phyloP scores from a whole-genome alignment of 768 basidiomycete genomes.

The Tulasnella sp. region DNA sequence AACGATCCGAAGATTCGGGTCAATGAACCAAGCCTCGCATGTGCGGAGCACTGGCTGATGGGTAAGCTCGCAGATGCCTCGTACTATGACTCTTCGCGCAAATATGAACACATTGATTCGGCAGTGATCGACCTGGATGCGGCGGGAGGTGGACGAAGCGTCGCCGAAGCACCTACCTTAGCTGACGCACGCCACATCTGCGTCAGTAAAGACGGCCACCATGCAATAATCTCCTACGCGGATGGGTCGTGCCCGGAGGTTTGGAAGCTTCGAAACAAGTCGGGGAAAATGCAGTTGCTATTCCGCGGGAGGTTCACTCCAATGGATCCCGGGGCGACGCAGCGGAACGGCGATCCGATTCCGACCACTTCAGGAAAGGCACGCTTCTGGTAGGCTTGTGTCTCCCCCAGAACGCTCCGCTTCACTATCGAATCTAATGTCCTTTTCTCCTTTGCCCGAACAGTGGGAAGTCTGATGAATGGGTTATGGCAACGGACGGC shows the following conservation, averaged over 20 bases:
- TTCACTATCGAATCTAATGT: too few species aligned
- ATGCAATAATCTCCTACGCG: constrained; percentile 72
- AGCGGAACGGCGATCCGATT: constrained; percentile 64
- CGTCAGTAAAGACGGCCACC: constrained; percentile 55
- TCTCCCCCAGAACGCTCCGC: too few species aligned
- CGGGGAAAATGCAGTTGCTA: neutral
- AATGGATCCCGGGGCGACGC: constrained; percentile 63
- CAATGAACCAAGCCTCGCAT: constrained; percentile 59
- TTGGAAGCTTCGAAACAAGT: constrained; percentile 60
- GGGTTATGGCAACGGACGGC: constrained; percentile 75
- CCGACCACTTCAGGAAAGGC: constrained; percentile 58
- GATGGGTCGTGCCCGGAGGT: constrained; percentile 74
- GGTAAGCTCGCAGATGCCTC: constrained; percentile 41
- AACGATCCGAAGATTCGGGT: constrained; percentile 39
- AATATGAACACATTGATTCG: constrained; percentile 47
- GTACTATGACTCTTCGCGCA: neutral
- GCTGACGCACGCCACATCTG: constrained; percentile 71
- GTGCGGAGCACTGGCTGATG: constrained; percentile 66
- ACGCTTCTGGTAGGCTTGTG: constrained; percentile 47
- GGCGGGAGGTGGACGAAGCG: constrained; percentile 55
- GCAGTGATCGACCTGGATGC: constrained; percentile 35
- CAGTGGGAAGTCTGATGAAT: constrained; percentile 64
- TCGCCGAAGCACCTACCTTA: constrained; percentile 70
- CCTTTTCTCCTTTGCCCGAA: too few species aligned
- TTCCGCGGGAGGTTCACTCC: constrained; percentile 40